Evolutionary conservation across 495 filamentous ascomycete species (phyloP).

Genomic region (Penicillium canescens): DNA sequence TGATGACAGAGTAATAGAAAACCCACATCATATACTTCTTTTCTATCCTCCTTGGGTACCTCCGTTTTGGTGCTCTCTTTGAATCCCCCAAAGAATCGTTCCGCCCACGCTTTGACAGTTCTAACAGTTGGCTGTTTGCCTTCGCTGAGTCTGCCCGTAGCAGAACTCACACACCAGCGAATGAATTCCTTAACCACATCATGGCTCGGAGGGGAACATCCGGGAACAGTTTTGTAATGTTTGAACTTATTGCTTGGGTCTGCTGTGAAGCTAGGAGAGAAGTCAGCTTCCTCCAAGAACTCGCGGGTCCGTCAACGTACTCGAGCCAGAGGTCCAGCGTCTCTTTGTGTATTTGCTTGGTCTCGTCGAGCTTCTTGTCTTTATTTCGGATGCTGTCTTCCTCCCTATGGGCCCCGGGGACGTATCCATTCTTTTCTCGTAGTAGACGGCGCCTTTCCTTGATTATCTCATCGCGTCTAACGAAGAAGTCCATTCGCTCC

Average conservation of each 20-base stretch:
- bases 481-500: not conserved
- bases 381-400: constrained; percentile 12
- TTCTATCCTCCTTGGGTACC: not conserved
- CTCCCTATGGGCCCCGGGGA: constrained; percentile 5
- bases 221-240: not conserved
- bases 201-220: not conserved
- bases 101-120: not conserved
- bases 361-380: constrained; percentile 6
- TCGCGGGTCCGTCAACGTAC: not conserved
- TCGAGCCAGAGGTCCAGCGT: constrained; percentile 4
- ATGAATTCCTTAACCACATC: not conserved
- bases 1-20: not conserved
- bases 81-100: constrained; percentile 2
- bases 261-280: not conserved
- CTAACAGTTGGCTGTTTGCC: not conserved
- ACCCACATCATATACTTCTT: not conserved
- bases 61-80: not conserved
- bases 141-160: not conserved
- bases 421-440: constrained; percentile 5
- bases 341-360: not conserved
- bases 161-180: not conserved
- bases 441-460: constrained; percentile 6
- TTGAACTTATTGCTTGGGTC: not conserved
- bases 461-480: not conserved
- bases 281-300: too few relatives aligned